These are phyloP conservation scores for Berberis thunbergii DNA, from an alignment of 164 flowering plant genomes.

Conservation along the genomic window DNA sequence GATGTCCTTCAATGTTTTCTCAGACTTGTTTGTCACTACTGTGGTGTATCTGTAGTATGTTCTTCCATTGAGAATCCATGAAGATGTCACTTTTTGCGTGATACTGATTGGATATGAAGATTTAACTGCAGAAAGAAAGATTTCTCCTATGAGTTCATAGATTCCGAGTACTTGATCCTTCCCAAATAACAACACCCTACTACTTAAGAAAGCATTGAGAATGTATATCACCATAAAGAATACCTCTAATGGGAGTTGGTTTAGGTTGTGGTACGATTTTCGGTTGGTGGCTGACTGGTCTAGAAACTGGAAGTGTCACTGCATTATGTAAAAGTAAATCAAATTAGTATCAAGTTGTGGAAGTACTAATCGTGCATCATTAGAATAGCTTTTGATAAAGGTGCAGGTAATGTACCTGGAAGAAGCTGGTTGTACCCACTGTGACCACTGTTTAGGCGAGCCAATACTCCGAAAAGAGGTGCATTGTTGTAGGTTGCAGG, in stretches of 20 bases:
- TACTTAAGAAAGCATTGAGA: background rate
- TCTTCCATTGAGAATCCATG: slow-evolving; percentile 54
- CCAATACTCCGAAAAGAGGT: slow-evolving; percentile 74
- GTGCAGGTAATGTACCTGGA: slow-evolving; percentile 44
- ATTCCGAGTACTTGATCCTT: background rate
- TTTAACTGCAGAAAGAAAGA: slow-evolving; percentile 28
- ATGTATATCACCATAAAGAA: background rate
- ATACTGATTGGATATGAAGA: slow-evolving; percentile 33
- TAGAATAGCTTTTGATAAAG: background rate
- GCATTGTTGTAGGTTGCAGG: slow-evolving; percentile 99
- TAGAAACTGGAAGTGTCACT: slow-evolving; percentile 34
- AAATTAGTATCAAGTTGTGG: background rate
- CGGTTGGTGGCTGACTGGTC: slow-evolving; percentile 19
- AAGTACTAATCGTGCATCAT: background rate
- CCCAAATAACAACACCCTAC: background rate
- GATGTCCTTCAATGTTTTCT: slow-evolving; percentile 46
- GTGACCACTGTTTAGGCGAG: slow-evolving; percentile 57
- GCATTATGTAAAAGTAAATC: slow-evolving; percentile 1
- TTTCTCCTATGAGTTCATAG: background rate
- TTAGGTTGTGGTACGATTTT: slow-evolving; percentile 24
- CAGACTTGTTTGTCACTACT: slow-evolving; percentile 58
- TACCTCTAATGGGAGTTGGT: slow-evolving; percentile 46
- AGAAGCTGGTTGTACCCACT: slow-evolving; percentile 70
- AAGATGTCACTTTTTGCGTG: slow-evolving; percentile 45
- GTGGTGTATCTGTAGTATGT: slow-evolving; percentile 77